Evolutionary conservation across 1,139 yeast genomes (phyloP), one percentile per base, ranked within the genome.

Genomic region (Hansenula anomala): DNA sequence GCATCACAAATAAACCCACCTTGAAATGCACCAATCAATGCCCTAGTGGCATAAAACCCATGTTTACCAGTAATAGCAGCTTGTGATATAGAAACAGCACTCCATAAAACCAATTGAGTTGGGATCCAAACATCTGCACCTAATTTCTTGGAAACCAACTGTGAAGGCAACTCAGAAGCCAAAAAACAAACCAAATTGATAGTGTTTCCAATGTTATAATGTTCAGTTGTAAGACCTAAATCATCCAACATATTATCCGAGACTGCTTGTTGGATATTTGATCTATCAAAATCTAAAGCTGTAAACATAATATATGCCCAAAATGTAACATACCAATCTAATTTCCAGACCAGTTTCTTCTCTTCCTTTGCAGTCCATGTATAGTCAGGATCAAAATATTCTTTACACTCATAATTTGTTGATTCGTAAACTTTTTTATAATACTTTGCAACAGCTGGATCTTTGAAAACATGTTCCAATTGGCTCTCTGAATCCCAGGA

Each of bases 351-450:
- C 20, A 28, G 12, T 12, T 28, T 28, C 12, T 15, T 14, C 17
- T 28, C 30, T 17, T 28, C 30, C 7, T 16, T 10, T 28, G 19
- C 16, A 8, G 30, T 28, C 30, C 30, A 28, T 9, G 30, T 28
- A 12, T 16, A 64, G 0, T 61, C 60, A 0, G 75, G 70, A 48
- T 73, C 78, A 45, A 69, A 69, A 24, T 59, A 56, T 11, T 51
- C 47, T 17, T 69, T 60, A 41, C 76, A 70, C 45, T 72, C 77
- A 46, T 72, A 71, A 19, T 62, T 32, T 6, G 66, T 55, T 3
- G 51, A 44, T 37, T 67, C 71, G 49, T 74, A 74, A 4, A 70
- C 29, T 1, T 59, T 45, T 6, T 55, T 44, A 51, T 71, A 76
- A 49, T 66, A 61, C 20, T 61, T 62, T 1, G 70, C 75, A 2